Base-by-base conservation (phyloP, 2,329 filamentous ascomycete genomes). In the Alternaria atra region DNA sequence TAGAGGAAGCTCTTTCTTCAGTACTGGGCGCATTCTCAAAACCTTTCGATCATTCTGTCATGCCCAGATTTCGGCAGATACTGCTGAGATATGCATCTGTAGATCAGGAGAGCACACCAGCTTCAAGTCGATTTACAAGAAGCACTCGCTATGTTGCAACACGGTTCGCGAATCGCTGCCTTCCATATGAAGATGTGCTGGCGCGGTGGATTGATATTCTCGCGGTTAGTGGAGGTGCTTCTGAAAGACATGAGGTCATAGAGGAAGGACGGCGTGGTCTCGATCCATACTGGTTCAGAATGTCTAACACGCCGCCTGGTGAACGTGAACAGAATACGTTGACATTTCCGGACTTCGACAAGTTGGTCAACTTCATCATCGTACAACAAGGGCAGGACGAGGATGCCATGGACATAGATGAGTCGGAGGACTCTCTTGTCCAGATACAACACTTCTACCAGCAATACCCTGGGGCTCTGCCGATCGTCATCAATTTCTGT, bases 191-290 rank as follows among this genome's bases (percentile, higher is more conserved):
- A 20, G 93, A 97, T 71, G 84, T 92, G 9, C 84, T 90, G 37
- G 95, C 89, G 27, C 87, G 95, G 50, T 97, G 93, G 92, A 91
- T 97, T 47, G 89, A 97, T 75, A 86, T 98, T 15, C 84, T 97
- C 51, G 94, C 94, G 7, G 82, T 95, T 8, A 88, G 87, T 15
- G 89, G 89, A 12, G 84, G 85, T 3, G 78, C 81, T 3, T 86
- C 88, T 52, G 91, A 94, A 74, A 87, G 91, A 46, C 90, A 89
- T 61, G 94, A 98, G 73, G 89, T 98, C 3, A 80, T 92, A 1
- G 95, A 99, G 74, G 94, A 98, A 80, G 95, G 93, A 2, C 89
- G 88, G 63, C 94, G 93, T 77, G 95, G 95, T 0, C 84, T 97
- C 4, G 93, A 97, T 78, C 89, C 90, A 10, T 90, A 91, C 72